Conservation (phyloP, 305 asterid genomes). For the Solanum hybrid region DNA sequence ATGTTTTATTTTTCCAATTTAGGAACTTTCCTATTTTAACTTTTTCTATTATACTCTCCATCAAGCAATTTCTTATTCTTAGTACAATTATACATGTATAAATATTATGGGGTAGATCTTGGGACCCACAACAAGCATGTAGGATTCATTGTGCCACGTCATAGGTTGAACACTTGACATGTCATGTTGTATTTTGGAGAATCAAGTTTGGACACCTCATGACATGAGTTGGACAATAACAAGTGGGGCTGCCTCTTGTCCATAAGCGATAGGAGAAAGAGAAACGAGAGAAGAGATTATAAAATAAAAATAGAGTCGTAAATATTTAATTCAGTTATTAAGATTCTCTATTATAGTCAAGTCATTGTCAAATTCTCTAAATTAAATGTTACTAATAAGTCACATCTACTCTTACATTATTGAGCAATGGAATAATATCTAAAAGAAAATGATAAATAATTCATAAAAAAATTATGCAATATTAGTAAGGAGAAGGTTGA, state of each 20-base stretch:
- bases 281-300: no score
- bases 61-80: not conserved
- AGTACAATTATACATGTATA: not conserved
- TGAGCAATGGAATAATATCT: not conserved
- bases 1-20: not conserved
- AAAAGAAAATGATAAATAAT: no score
- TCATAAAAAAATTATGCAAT: no score
- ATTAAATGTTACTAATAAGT: not conserved
- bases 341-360: no score
- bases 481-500: not conserved
- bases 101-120: not conserved
- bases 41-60: not conserved
- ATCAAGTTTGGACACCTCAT: not conserved
- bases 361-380: not conserved
- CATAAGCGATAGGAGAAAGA: not conserved
- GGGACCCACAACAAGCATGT: not conserved
- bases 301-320: not conserved
- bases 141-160: not conserved
- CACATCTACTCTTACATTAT: not conserved
- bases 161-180: not conserved
- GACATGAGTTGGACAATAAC: not conserved
- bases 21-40: not conserved
- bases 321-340: no score
- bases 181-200: not conserved
- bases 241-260: not conserved